These are phyloP conservation scores for Ogataea hybrid DNA, from an alignment of 1,139 yeast species.

Conservation along the genomic window DNA sequence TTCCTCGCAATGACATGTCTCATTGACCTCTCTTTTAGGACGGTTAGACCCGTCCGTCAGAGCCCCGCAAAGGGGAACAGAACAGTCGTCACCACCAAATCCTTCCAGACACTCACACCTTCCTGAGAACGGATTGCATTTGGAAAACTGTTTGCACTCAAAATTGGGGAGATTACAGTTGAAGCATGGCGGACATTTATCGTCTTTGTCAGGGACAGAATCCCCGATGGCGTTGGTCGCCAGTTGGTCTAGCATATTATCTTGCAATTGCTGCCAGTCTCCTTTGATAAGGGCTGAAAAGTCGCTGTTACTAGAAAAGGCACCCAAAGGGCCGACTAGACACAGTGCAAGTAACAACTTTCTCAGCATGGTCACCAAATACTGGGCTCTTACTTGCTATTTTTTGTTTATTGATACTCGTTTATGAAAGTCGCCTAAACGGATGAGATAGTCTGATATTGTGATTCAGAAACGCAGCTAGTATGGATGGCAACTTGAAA, in stretches of 20 bases:
- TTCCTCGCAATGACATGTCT: conserved; percentile 63
- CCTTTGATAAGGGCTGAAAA: too few species aligned
- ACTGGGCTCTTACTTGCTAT: too few species aligned
- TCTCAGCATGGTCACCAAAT: background rate
- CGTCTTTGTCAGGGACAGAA: conserved; percentile 23
- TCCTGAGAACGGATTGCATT: conserved; percentile 84
- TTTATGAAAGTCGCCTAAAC: too few species aligned
- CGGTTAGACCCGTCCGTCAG: conserved; percentile 68
- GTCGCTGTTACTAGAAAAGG: background rate
- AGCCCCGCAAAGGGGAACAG: conserved; percentile 86
- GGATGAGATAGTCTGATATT: too few species aligned
- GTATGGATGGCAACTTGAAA: too few species aligned
- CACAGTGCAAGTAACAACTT: background rate
- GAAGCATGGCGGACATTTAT: conserved; percentile 80
- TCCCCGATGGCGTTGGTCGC: background rate
- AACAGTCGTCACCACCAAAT: conserved; percentile 91
- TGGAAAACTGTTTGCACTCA: conserved; percentile 85
- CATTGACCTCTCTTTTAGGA: conserved; percentile 50
- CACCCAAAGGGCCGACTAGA: background rate
- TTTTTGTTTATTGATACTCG: too few species aligned
- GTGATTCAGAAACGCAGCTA: too few species aligned
- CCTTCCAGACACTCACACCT: conserved; percentile 91
- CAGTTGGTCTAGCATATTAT: background rate
- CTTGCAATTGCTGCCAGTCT: too few species aligned
- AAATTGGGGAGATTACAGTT: conserved; percentile 92